Evolutionary conservation across 2,329 filamentous ascomycete genomes (phyloP).

Genomic region (Clarireedia sp.): DNA sequence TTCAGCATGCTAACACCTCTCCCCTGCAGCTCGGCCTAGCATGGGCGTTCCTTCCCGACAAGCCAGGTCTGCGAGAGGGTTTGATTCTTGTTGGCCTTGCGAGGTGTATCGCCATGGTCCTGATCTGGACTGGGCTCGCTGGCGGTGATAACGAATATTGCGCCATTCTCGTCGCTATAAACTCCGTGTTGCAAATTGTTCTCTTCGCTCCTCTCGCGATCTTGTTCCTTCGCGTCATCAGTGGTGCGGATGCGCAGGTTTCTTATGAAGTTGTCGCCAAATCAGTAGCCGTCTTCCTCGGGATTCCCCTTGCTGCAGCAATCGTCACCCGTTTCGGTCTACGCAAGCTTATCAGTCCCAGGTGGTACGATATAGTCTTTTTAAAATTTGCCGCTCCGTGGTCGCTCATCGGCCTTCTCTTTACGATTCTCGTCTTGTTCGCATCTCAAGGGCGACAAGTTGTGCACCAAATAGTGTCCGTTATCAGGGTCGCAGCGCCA

Average conservation of each 20-base stretch:
- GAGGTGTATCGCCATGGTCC: slow-evolving; percentile 70
- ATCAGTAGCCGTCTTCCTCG: slow-evolving; percentile 77
- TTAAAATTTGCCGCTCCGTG: slow-evolving; percentile 62
- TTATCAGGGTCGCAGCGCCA: slow-evolving; percentile 73
- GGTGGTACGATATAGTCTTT: slow-evolving; percentile 62
- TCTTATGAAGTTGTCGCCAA: slow-evolving; percentile 64
- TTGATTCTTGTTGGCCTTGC: slow-evolving; percentile 78
- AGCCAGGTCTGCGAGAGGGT: slow-evolving; percentile 51
- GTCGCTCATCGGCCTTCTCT: slow-evolving; percentile 75
- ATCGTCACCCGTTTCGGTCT: slow-evolving; percentile 63
- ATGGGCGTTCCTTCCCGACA: slow-evolving; percentile 59
- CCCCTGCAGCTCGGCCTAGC: slow-evolving; percentile 45
- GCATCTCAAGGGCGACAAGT: slow-evolving; percentile 71
- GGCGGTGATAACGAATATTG: slow-evolving; percentile 76
- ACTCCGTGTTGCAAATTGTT: slow-evolving; percentile 69
- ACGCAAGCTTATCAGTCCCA: slow-evolving; percentile 41
- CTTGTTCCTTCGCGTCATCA: slow-evolving; percentile 64
- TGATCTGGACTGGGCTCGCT: slow-evolving; percentile 73
- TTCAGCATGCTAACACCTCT: background rate
- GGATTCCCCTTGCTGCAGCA: slow-evolving; percentile 73
- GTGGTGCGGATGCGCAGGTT: slow-evolving; percentile 40
- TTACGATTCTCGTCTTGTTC: slow-evolving; percentile 81
- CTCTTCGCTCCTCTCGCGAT: slow-evolving; percentile 59
- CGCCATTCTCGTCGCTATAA: slow-evolving; percentile 68
- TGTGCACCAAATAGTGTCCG: slow-evolving; percentile 74